Conservation (phyloP, 352 stramenopile species). For the Phytopythium litorale region DNA sequence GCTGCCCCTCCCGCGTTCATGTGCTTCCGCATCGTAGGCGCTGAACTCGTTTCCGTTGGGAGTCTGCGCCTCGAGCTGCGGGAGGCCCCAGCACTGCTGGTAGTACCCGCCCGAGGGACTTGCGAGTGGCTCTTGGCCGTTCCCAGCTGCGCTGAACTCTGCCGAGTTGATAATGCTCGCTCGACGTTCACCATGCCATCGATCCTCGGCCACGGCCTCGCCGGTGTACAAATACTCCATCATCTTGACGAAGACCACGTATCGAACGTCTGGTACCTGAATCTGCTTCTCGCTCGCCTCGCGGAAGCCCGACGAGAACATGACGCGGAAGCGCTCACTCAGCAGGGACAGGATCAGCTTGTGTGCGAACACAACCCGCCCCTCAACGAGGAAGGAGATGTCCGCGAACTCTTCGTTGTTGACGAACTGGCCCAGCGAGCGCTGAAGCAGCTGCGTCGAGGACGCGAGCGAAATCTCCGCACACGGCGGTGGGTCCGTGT, state of each 20-base stretch:
- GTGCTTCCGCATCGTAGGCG: conserved; percentile 7
- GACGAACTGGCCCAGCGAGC: conserved; percentile 85
- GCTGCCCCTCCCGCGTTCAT: conserved; percentile 2
- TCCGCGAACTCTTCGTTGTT: conserved; percentile 94
- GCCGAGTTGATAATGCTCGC: neutral
- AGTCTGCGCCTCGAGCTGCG: conserved; percentile 27
- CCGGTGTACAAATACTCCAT: conserved; percentile 96
- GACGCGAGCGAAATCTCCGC: conserved; percentile 80
- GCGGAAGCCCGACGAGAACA: conserved; percentile 93
- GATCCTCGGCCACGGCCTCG: conserved; percentile 14
- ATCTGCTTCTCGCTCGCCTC: conserved; percentile 85
- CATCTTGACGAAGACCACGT: conserved; percentile 89
- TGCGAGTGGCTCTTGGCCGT: neutral
- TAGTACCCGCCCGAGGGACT: conserved; percentile 3
- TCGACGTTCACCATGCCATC: conserved; percentile 4
- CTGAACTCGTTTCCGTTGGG: conserved; percentile 31
- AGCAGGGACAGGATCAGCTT: conserved; percentile 92
- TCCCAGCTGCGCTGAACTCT: neutral
- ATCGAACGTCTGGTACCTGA: conserved; percentile 86
- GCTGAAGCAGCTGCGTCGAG: conserved; percentile 57
- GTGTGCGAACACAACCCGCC: conserved; percentile 89
- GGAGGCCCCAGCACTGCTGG: conserved; percentile 7
- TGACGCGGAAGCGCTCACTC: conserved; percentile 92
- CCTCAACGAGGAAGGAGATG: conserved; percentile 95
- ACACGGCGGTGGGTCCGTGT: conserved; percentile 90